Evolutionary conservation across 345 rosid species (phyloP).

Genomic region (Gossypium rotundifolium): DNA sequence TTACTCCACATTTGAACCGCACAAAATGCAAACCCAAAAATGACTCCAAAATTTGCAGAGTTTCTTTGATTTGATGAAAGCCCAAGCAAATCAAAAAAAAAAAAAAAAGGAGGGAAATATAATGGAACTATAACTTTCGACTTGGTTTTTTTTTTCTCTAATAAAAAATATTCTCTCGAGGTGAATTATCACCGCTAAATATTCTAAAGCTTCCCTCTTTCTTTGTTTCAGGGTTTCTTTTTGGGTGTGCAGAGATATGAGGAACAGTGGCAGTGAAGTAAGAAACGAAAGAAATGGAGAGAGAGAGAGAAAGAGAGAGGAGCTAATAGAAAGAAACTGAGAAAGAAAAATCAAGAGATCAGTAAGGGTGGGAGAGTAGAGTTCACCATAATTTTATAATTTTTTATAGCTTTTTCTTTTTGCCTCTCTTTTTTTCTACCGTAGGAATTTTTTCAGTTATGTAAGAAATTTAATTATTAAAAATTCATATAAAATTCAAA

Average conservation of each 20-base stretch:
- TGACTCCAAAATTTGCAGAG: background rate
- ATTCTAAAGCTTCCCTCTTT: background rate
- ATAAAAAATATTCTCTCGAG: background rate
- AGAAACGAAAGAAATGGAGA: background rate
- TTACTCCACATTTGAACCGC: conserved; percentile 31
- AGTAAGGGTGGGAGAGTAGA: background rate
- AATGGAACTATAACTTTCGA: background rate
- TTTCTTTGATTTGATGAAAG: background rate
- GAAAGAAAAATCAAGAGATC: conserved; percentile 3
- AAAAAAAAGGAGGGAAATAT: background rate
- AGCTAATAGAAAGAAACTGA: background rate
- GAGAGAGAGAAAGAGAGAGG: background rate
- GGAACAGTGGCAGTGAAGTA: conserved; percentile 15
- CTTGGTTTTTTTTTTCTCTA: background rate
- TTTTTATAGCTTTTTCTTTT: too few species aligned
- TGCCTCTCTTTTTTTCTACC: too few species aligned
- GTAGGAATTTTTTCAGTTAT: too few species aligned
- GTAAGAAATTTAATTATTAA: too few species aligned
- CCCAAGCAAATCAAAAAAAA: background rate
- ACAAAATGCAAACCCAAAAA: background rate
- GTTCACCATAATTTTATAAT: too few species aligned
- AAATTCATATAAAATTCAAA: too few species aligned
- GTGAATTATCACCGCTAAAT: background rate
- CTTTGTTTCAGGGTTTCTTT: background rate
- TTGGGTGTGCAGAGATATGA: background rate